Base-by-base conservation (phyloP, 1,284 basidiomycete genomes). In the Microbotryum lychnidis-dioicae region DNA sequence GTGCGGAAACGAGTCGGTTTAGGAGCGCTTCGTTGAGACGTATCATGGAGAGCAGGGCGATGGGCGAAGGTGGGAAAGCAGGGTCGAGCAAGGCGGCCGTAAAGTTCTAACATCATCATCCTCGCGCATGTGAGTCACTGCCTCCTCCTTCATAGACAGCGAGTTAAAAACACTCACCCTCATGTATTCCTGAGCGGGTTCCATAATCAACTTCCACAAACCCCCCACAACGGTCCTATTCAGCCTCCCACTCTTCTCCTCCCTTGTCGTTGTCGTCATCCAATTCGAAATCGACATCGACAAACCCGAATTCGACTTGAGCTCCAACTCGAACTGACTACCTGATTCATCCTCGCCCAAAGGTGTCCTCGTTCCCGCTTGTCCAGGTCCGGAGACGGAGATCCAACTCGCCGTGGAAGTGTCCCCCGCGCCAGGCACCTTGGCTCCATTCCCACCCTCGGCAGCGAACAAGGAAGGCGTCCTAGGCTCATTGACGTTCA, bases 151-250 rank as follows among this genome's bases (percentile, higher is more conserved):
- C 10, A n/a, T 63, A 29, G 21, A 58, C 9, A 47, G 10, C 29
- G 46, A 42, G 10, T 42, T 6, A 18, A 42, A 42, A 42, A 6
- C 31, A 73, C 77, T 54, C 71, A 84, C 89, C 76, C 87, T 83
- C 68, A 82, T 83, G 71, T 92, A 93, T 62, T 88, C 87, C 56
- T 93, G 77, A 7, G 88, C 87, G 2, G 91, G 88, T 68, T 91
- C 91, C 74, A 94, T 84, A 37, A 94, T 83, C 71, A 90, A 87
- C 75, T 91, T 92, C 91, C 91, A 97, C 23, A 89, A 71, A 7
- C 70, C 65, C 29, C 80, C 78, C 20, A 76, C 73, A 6, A 75
- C 62, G 7, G 57, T 53, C 70, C 67, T 72, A 66, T 20, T 73
- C 61, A 37, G 54, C 77, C 3, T 80, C 77, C 71, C 83, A 79